Conservation (phyloP, 2,329 filamentous ascomycete species). For the Fusarium lateritium region DNA sequence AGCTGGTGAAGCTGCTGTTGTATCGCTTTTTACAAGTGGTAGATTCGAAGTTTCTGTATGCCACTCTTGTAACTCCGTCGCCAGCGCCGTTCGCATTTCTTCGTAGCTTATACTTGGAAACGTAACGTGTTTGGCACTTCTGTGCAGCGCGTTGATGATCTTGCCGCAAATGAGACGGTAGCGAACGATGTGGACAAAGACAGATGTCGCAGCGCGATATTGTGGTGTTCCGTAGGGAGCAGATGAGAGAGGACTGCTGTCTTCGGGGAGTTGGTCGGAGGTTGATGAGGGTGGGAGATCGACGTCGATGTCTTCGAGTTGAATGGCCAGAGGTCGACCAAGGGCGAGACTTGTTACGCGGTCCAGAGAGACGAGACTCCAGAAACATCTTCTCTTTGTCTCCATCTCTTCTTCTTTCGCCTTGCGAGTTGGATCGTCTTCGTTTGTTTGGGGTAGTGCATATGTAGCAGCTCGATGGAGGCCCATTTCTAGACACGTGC, state of each 20-base stretch:
- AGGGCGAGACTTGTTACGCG: conserved; percentile 56
- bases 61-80: conserved; percentile 53
- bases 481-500: conserved; percentile 59
- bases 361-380: conserved; percentile 59
- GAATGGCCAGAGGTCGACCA: conserved; percentile 58
- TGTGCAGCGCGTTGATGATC: conserved; percentile 55
- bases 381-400: conserved; percentile 58
- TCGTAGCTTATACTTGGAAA: conserved; percentile 29
- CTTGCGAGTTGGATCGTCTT: background rate
- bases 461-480: conserved; percentile 58
- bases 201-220: conserved; percentile 47
- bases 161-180: conserved; percentile 60
- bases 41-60: conserved; percentile 48
- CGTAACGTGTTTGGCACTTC: conserved; percentile 43
- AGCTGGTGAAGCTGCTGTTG: conserved; percentile 21
- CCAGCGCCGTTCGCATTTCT: conserved; percentile 40
- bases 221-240: conserved; percentile 43
- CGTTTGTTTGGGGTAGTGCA: conserved; percentile 15
- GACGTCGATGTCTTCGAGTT: conserved; percentile 59
- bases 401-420: conserved; percentile 51
- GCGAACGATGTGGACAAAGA: conserved; percentile 58
- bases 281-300: conserved; percentile 50
- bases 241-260: conserved; percentile 27
- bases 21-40: conserved; percentile 47
- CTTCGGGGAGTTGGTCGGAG: conserved; percentile 39